phyloP scores from a whole-genome alignment of 805 yeast genomes.

The Trichomonascus vanleenenianus region DNA sequence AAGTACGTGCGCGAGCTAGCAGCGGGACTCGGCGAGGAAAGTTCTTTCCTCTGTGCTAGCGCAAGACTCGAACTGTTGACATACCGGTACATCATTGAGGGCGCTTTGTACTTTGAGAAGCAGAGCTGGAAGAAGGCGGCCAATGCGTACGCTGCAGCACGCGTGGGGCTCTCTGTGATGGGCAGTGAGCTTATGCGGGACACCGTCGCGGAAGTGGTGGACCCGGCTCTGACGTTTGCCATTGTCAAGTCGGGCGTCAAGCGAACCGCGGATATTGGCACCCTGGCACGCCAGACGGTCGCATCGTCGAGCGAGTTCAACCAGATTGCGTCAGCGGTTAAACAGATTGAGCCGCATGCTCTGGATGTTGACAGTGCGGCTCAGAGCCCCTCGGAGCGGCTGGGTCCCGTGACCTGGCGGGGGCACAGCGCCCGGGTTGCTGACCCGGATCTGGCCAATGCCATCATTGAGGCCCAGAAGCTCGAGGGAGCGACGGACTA shows the following conservation, averaged over 20 bases:
- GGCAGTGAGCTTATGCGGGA: conserved; percentile 40
- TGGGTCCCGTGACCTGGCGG: conserved; percentile 49
- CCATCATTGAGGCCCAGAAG: conserved; percentile 25
- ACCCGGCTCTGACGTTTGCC: conserved; percentile 56
- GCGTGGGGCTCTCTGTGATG: conserved; percentile 35
- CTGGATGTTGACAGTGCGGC: conserved; percentile 16
- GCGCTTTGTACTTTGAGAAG: conserved; percentile 42
- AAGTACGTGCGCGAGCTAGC: conserved; percentile 37
- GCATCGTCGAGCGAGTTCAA: conserved; percentile 26
- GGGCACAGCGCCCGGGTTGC: conserved; percentile 53
- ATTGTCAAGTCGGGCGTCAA: conserved; percentile 34
- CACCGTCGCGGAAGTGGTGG: conserved; percentile 49
- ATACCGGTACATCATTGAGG: conserved; percentile 42
- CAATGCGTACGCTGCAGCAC: conserved; percentile 48
- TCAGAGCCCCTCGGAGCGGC: conserved; percentile 22
- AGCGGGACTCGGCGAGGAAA: conserved; percentile 5
- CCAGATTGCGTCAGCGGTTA: conserved; percentile 34
- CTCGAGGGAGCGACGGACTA: conserved; percentile 18
- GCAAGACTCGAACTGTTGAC: conserved; percentile 19
- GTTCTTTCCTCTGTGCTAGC: conserved; percentile 10
- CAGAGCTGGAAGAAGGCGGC: conserved; percentile 51
- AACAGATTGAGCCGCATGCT: conserved; percentile 26
- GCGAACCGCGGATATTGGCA: conserved; percentile 41
- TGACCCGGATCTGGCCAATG: conserved; percentile 63
- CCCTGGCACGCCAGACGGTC: conserved; percentile 39